phyloP scores from a whole-genome alignment of 1,139 yeast species.

The Kluyveromyces sp. region DNA sequence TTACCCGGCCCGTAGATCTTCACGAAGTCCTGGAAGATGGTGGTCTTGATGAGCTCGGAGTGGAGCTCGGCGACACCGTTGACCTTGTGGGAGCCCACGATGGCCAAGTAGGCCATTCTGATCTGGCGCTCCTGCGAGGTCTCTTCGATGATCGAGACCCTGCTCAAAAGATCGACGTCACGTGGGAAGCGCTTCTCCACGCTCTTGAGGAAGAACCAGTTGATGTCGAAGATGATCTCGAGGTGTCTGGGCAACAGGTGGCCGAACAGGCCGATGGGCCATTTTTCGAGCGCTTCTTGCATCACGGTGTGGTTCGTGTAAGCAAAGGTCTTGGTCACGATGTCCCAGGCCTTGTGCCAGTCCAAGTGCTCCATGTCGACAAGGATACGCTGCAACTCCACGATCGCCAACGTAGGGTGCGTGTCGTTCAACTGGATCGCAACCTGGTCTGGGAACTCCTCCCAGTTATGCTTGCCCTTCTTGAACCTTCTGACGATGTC shows the following conservation, averaged over 20 bases:
- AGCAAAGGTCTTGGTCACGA: slow-evolving; percentile 76
- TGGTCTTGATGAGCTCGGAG: slow-evolving; percentile 81
- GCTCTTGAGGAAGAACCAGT: slow-evolving; percentile 65
- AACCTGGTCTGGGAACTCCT: slow-evolving; percentile 73
- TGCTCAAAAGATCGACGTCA: slow-evolving; percentile 54
- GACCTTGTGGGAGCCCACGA: slow-evolving; percentile 86
- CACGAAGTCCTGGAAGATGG: slow-evolving; percentile 87
- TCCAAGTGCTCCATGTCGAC: slow-evolving; percentile 74
- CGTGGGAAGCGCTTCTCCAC: slow-evolving; percentile 74
- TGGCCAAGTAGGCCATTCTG: slow-evolving; percentile 88
- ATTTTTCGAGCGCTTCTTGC: slow-evolving; percentile 91
- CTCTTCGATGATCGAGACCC: slow-evolving; percentile 85
- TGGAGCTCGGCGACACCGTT: slow-evolving; percentile 96
- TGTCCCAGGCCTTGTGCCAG: slow-evolving; percentile 83
- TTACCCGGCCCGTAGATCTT: slow-evolving; percentile 71
- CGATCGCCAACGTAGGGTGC: slow-evolving; percentile 88
- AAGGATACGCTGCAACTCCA: slow-evolving; percentile 79
- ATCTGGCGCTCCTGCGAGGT: slow-evolving; percentile 62
- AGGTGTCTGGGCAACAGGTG: slow-evolving; percentile 82
- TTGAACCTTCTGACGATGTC: slow-evolving; percentile 89
- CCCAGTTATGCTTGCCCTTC: slow-evolving; percentile 73
- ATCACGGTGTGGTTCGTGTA: slow-evolving; percentile 94
- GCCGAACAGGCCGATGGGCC: slow-evolving; percentile 83
- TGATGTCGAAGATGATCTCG: slow-evolving; percentile 85
- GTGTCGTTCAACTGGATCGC: slow-evolving; percentile 95